Evolutionary conservation across 345 rosid genomes (phyloP), one percentile per base, ranked within the genome.

Genomic region (Iberis pinnata): DNA sequence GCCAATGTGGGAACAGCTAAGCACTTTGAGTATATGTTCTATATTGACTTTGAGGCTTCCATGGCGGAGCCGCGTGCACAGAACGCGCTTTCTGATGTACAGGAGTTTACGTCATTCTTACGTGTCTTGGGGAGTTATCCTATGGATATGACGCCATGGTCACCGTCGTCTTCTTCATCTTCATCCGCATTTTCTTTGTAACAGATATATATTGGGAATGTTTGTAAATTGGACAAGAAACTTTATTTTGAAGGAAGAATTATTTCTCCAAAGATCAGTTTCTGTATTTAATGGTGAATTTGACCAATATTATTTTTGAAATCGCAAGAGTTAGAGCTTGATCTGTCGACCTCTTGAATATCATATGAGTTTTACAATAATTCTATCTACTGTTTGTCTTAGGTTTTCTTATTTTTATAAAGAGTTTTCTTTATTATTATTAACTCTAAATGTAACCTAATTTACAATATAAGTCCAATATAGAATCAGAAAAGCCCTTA

Each of bases 111-210:
- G 0, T 92, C 98, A 0, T 92, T 92, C 75, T 69, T 92, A 70
- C 78, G 98, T 60, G 98, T 92, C 6, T 61, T 92, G 70, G 98
- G 98, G 3, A 92, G 98, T 51, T 92, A 92, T 50, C 98, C 98
- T 0, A 92, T 88, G 93, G 98, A 92, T 63, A 92, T 92, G 98
- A 85, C 98, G 0, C 83, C 98, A 4, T 92, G 98, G 95, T 74
- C 75, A 38, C 95, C 95, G 5, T 25, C 58, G 3, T 32, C 37
- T 1, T 32, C 37, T 9, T 32, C 58, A 4, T 41, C 49, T 0
- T 46, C 63, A 8, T 49, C 65, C 3, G 12, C 59, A 8, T 61
- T 25, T n/a, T 53, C 67, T 2, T 42, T 42, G 50, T 65, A 45
- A 56, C 17, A n/a, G 0, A 26, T 18, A 2, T 22, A 7, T 0